Evolutionary conservation across 2,329 filamentous ascomycete species (phyloP).

Genomic region (Boeremia lycopersici): DNA sequence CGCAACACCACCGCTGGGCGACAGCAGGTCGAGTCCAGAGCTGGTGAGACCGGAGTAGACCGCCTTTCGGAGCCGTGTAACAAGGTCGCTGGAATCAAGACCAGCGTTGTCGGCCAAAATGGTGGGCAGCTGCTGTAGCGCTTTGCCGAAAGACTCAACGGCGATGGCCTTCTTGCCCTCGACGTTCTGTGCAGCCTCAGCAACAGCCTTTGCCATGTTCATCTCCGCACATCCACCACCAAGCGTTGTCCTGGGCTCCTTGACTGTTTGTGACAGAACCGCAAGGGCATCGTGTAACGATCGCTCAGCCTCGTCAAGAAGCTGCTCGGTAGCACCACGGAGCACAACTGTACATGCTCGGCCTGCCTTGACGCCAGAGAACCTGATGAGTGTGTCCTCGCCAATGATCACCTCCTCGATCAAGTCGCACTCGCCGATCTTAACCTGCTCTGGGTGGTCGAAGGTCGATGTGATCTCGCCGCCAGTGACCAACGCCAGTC

Average conservation of each 20-base stretch:
- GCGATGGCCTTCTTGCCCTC: slow-evolving; percentile 97
- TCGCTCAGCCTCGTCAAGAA: slow-evolving; percentile 94
- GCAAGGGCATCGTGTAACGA: slow-evolving; percentile 95
- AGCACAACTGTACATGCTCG: slow-evolving; percentile 96
- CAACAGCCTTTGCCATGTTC: slow-evolving; percentile 98
- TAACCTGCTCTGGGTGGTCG: slow-evolving; percentile 95
- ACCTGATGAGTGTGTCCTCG: slow-evolving; percentile 96
- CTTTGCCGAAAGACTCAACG: slow-evolving; percentile 85
- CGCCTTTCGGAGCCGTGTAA: slow-evolving; percentile 87
- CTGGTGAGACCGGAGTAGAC: slow-evolving; percentile 95
- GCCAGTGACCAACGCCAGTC: slow-evolving; percentile 90
- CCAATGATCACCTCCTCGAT: slow-evolving; percentile 99
- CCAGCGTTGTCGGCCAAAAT: slow-evolving; percentile 98
- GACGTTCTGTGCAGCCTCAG: slow-evolving; percentile 88
- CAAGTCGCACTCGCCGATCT: slow-evolving; percentile 90
- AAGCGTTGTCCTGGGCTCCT: slow-evolving; percentile 90
- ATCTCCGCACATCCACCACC: slow-evolving; percentile 97
- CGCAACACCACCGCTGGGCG: slow-evolving; percentile 86
- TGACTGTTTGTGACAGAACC: slow-evolving; percentile 94
- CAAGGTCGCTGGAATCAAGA: slow-evolving; percentile 91
- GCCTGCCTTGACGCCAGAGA: slow-evolving; percentile 92
- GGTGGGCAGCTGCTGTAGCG: slow-evolving; percentile 90
- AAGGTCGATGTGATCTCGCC: slow-evolving; percentile 98
- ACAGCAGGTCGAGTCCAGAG: slow-evolving; percentile 86
- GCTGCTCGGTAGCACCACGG: slow-evolving; percentile 93